Base-by-base conservation (phyloP, 495 filamentous ascomycete genomes). In the Talaromyces liani region DNA sequence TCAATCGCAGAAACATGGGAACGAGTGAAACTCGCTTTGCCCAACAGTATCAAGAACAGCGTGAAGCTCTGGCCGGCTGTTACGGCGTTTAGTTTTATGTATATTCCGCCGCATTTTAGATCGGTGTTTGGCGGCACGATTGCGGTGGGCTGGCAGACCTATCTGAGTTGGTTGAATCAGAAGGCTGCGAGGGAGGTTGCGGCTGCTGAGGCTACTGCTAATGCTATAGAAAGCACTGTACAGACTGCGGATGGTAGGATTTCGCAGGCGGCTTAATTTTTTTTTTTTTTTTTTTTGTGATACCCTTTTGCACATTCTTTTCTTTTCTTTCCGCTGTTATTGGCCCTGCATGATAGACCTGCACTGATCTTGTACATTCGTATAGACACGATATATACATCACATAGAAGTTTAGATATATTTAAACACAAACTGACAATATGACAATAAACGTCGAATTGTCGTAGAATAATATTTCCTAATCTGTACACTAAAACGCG, bases 21-120 rank as follows among this genome's bases (percentile, higher is more conserved):
- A 65, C 87, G 88, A 47, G 79, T 97, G 60, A 84, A 80, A 69
- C 75, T 85, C 62, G 93, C 92, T 3, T 87, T 96, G 9, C 92
- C 92, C 6, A 77, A 82, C 36, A 91, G 88, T 70, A 85, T 88
- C 63, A 69, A 84, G 67, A 97, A 96, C 70, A 88, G 86, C 58
- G 87, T 86, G 68, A 96, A 96, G 79, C 75, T 97, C 14, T 97
- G 93, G 93, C 93, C 93, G 0, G 86, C 86, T 2, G 91, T 97
- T 27, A 94, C 88, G 4, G 91, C 91, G 1, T 87, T 96, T 73
- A 93, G 81, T 72, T 96, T 97, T 69, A 88, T 90, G 58, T 93
- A 91, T 69, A 78, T 97, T 18, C 85, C 85, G 29, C 74, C 91
- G 24, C 85, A 92, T 71, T 93, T 88, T 70, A 80, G 93, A 58